Evolutionary conservation across 352 stramenopile genomes (phyloP), one percentile per base, ranked within the genome.

Genomic region (Globisporangium cystogenes): DNA sequence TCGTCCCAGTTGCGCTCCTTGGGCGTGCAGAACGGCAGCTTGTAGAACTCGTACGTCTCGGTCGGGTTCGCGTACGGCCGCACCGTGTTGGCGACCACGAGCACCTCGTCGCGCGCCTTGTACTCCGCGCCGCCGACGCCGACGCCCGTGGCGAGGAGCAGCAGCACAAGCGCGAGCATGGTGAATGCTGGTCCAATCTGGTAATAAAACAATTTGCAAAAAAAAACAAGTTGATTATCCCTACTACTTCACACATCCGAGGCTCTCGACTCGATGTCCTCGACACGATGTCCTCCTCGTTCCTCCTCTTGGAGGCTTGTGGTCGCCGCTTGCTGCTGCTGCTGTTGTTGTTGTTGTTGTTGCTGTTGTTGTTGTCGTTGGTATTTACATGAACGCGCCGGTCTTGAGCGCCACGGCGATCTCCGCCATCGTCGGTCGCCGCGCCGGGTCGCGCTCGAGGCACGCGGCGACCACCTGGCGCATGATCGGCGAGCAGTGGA

Each of bases 21-120:
- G 10, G 77, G 75, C 53, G 92, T 85, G 67, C 96, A 99, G 78
- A 96, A 99, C 26, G 96, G 96, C 41, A 99, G 75, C 46, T 92
- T 98, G 74, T 99, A 99, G 75, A 99, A 99, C 66, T 97, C 87
- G 70, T 99, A 99, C 48, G 96, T 99, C 69, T 99, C 96, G 3
- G 90, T 98, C 21, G 95, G 96, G 74, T 99, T 99, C 46, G 97
- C 97, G 57, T 98, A 99, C 33, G 96, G 96, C 18, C 94, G 95
- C 46, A 87, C 76, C 67, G 76, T 87, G 60, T 90, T 90, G 36
- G 73, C 75, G 16, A 88, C 68, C 11, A 88, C 73, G 15, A 83
- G 62, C 60, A 90, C 75, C 48, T 88, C 76, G 20, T 90, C 80
- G 18, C 76, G 68, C 51, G 69, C 63, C 49, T 74, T 72, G 60